Conservation (phyloP, 129 eudicot species). For the Flaveria trinervia region DNA sequence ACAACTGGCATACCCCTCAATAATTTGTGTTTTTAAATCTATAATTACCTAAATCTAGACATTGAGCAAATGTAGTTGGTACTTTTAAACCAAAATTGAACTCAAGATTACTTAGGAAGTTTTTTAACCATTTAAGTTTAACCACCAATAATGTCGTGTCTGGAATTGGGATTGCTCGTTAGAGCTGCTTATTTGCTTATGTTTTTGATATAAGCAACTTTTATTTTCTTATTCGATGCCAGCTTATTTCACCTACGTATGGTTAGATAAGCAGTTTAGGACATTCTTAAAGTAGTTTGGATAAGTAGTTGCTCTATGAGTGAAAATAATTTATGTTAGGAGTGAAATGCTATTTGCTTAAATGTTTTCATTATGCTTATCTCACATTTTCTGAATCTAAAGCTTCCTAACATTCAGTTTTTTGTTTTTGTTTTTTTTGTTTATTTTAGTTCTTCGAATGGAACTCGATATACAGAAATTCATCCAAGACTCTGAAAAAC, state of each 20-base stretch:
- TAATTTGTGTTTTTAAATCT: not conserved
- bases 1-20: too few species aligned
- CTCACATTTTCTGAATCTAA: not conserved
- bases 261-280: not conserved
- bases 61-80: not conserved
- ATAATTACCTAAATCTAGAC: not conserved
- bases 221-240: too few species aligned
- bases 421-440: not conserved
- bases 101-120: too few species aligned
- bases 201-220: not conserved
- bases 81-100: not conserved
- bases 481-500: slow-evolving; percentile 61
- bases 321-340: not conserved
- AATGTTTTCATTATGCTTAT: not conserved
- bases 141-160: too few species aligned
- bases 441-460: slow-evolving; percentile 78
- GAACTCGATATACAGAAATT: slow-evolving; percentile 90
- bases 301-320: not conserved
- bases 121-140: too few species aligned
- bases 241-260: not conserved
- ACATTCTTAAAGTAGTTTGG: not conserved
- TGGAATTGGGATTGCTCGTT: not conserved
- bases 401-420: not conserved
- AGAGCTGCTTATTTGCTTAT: not conserved
- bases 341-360: not conserved